Conservation (phyloP, 768 basidiomycete species). For the Strobilomyces dryophilus region DNA sequence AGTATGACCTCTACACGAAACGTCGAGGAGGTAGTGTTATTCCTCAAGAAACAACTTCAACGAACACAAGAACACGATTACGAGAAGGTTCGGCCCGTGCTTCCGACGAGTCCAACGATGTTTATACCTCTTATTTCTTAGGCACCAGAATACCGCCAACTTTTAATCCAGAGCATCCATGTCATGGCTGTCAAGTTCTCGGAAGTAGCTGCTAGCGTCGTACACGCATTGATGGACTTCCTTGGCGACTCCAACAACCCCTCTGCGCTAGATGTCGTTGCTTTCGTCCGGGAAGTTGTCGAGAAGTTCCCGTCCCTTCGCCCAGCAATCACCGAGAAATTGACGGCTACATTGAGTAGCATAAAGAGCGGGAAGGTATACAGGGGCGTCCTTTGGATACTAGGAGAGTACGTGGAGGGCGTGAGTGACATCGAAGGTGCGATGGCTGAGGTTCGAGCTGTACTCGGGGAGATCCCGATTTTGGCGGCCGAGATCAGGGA, state of each 20-base stretch:
- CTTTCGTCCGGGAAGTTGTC: slow-evolving; percentile 88
- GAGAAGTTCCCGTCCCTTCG: slow-evolving; percentile 94
- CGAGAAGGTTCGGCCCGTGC: slow-evolving; percentile 63
- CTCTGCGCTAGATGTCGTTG: slow-evolving; percentile 91
- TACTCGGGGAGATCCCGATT: slow-evolving; percentile 96
- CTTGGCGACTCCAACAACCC: slow-evolving; percentile 93
- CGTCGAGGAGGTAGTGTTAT: slow-evolving; percentile 92
- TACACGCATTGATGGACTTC: slow-evolving; percentile 92
- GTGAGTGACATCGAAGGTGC: slow-evolving; percentile 63
- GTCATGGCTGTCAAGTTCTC: slow-evolving; percentile 95
- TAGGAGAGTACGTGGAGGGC: slow-evolving; percentile 89
- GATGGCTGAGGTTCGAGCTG: slow-evolving; percentile 76
- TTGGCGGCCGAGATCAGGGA: slow-evolving; percentile 86
- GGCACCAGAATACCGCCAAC: slow-evolving; percentile 93
- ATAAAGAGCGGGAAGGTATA: slow-evolving; percentile 98
- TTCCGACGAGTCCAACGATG: neutral
- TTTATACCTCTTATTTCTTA: slow-evolving; percentile 27
- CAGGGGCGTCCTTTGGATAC: slow-evolving; percentile 94
- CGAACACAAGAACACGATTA: slow-evolving; percentile 88
- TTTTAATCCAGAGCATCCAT: slow-evolving; percentile 96
- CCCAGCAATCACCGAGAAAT: slow-evolving; percentile 76
- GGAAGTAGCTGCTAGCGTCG: slow-evolving; percentile 93
- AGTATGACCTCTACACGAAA: slow-evolving; percentile 93
- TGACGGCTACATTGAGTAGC: slow-evolving; percentile 73
- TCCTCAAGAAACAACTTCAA: slow-evolving; percentile 97